phyloP scores from a whole-genome alignment of 2,329 filamentous ascomycete genomes.

The Metarhizium robertsii region DNA sequence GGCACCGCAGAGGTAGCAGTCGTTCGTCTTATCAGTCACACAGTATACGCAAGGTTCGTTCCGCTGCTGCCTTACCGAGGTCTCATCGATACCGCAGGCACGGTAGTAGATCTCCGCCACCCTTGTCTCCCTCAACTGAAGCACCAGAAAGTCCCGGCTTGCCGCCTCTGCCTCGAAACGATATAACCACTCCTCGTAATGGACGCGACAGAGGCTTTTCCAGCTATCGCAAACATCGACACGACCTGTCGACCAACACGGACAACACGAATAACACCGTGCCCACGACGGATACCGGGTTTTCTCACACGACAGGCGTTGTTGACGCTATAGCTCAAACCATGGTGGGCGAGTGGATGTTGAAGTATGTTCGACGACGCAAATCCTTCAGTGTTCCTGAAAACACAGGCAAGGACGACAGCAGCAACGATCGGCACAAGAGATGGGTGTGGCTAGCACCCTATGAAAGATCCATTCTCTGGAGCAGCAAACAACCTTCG shows the following conservation, averaged over 20 bases:
- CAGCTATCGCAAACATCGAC: conserved; percentile 39
- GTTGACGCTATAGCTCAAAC: conserved; percentile 96
- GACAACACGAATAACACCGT: conserved; percentile 30
- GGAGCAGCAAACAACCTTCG: conserved; percentile 95
- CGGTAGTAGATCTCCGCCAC: conserved; percentile 52
- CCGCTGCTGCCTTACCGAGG: conserved; percentile 62
- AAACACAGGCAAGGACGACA: conserved; percentile 56
- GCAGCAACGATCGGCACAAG: conserved; percentile 75
- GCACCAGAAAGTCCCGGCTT: conserved; percentile 59
- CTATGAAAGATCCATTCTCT: conserved; percentile 91
- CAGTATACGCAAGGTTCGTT: conserved; percentile 76
- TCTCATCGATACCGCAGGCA: conserved; percentile 39
- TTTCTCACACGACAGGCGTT: conserved; percentile 63
- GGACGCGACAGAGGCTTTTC: conserved; percentile 26
- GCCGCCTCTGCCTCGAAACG: conserved; percentile 65
- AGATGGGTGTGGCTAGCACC: conserved; percentile 98
- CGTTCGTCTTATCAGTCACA: conserved; percentile 43
- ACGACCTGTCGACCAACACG: conserved; percentile 48
- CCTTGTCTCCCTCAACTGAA: conserved; percentile 58
- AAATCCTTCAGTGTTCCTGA: conserved; percentile 84
- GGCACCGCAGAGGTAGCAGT: conserved; percentile 41
- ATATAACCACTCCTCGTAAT: conserved; percentile 53
- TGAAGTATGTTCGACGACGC: conserved; percentile 76
- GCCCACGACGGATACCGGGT: conserved; percentile 39
- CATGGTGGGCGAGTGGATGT: conserved; percentile 98